Percentiles rank a stretch among this genome's conserved stretches.
Conservation (phyloP, 495 filamentous ascomycete genomes). For the Elaphomyces granulatus region DNA sequence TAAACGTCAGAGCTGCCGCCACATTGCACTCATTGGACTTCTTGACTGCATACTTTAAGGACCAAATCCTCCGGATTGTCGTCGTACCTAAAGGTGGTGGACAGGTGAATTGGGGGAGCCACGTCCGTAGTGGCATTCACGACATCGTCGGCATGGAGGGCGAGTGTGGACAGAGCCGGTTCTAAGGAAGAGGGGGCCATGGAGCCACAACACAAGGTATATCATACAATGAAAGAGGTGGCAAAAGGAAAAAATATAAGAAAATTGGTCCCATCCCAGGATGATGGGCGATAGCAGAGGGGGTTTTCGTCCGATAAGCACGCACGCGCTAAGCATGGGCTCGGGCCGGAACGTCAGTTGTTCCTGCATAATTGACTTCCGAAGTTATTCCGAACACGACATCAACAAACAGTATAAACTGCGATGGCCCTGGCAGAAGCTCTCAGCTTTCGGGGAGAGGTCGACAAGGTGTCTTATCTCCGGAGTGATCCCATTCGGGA, state of each 20-base stretch:
- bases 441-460: too few relatives aligned
- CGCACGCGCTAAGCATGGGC: not conserved
- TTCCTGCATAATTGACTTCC: not conserved
- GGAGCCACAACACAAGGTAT: too few relatives aligned
- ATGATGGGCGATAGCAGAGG: constrained; percentile 17
- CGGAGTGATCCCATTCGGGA: constrained; percentile 38
- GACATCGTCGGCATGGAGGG: constrained; percentile 77
- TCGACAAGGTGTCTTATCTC: constrained; percentile 18
- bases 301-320: not conserved
- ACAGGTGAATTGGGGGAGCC: constrained; percentile 72
- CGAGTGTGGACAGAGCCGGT: too few relatives aligned
- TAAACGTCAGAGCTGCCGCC: not conserved
- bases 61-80: constrained; percentile 47
- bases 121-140: constrained; percentile 60
- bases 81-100: constrained; percentile 77
- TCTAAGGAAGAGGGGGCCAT: too few relatives aligned
- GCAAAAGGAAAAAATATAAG: too few relatives aligned
- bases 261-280: too few relatives aligned
- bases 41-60: constrained; percentile 18
- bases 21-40: not conserved
- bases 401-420: too few relatives aligned
- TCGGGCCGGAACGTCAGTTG: not conserved
- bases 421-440: too few relatives aligned
- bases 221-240: too few relatives aligned
- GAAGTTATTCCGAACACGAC: not conserved